Evolutionary conservation across 2,329 filamentous ascomycete species (phyloP).

Genomic region (Fusarium proliferatum): DNA sequence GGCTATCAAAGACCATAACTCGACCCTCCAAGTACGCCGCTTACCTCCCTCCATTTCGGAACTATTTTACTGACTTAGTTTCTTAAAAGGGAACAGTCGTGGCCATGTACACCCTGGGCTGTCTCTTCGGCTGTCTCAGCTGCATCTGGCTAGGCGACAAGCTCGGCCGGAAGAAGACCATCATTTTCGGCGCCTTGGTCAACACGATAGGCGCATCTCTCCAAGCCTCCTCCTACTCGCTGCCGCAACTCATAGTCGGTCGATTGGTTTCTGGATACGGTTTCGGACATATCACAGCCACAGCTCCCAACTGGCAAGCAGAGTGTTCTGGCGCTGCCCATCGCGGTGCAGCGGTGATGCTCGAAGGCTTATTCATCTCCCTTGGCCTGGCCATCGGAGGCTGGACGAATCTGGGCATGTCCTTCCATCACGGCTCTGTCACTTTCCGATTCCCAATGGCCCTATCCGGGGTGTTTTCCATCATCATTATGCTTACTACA

Average conservation of each 20-base stretch:
- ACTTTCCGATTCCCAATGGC: constrained; percentile 2
- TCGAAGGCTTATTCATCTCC: constrained; percentile 1
- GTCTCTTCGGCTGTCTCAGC: constrained; percentile 5
- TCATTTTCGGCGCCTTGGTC: neutral
- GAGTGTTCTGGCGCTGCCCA: constrained; percentile 8
- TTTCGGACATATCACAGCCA: neutral
- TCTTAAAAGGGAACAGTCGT: neutral
- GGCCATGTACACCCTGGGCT: neutral
- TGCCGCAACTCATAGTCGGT: neutral
- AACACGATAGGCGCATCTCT: constrained; percentile 6
- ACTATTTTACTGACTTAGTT: rapidly evolving
- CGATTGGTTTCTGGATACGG: constrained; percentile 1
- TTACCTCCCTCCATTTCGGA: rapidly evolving
- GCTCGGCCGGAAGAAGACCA: neutral
- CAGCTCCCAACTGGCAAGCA: constrained; percentile 4
- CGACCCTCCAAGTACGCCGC: neutral
- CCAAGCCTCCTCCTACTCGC: neutral
- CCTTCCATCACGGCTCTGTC: neutral
- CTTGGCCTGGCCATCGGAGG: neutral
- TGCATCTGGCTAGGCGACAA: constrained; percentile 8
- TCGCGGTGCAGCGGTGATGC: constrained; percentile 1
- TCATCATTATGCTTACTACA: constrained; percentile 1
- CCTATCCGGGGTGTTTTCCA: neutral
- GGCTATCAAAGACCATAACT: neutral
- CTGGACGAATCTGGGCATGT: constrained; percentile 1